phyloP scores from a whole-genome alignment of 2,329 filamentous ascomycete genomes.

The Pseudopithomyces chartarum region DNA sequence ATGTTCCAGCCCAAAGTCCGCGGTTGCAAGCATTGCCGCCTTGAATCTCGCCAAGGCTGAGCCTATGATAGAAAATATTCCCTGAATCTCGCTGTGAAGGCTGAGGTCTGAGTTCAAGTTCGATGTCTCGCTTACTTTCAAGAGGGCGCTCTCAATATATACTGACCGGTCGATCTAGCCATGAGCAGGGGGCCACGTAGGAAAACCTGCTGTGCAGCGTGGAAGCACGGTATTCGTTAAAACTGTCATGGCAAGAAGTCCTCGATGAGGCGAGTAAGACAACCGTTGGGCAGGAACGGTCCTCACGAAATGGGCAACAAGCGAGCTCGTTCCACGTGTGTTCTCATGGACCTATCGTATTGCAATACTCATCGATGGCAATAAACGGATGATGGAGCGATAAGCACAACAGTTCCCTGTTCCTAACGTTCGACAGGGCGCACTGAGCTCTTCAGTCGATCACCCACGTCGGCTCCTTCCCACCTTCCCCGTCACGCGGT shows the following conservation, averaged over 20 bases:
- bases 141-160: conserved; percentile 2
- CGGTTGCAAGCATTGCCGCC: background rate
- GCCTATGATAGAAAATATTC: background rate
- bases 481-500: too few relatives aligned
- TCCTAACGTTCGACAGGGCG: too few relatives aligned
- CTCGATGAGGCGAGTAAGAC: background rate
- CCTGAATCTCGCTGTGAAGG: background rate
- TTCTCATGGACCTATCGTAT: too few relatives aligned
- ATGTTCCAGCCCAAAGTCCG: background rate
- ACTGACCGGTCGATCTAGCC: conserved; percentile 3
- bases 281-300: conserved; percentile 6
- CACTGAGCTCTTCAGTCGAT: too few relatives aligned
- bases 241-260: background rate
- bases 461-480: too few relatives aligned
- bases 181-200: background rate
- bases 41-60: background rate
- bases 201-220: background rate
- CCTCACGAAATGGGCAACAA: too few relatives aligned
- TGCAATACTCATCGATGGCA: too few relatives aligned
- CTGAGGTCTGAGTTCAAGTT: background rate
- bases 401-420: too few relatives aligned
- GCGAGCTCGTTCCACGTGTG: too few relatives aligned
- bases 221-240: background rate
- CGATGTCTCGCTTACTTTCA: background rate
- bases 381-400: too few relatives aligned